Base-by-base conservation (phyloP, 2,329 filamentous ascomycete species). In the Colletotrichum simmondsii region DNA sequence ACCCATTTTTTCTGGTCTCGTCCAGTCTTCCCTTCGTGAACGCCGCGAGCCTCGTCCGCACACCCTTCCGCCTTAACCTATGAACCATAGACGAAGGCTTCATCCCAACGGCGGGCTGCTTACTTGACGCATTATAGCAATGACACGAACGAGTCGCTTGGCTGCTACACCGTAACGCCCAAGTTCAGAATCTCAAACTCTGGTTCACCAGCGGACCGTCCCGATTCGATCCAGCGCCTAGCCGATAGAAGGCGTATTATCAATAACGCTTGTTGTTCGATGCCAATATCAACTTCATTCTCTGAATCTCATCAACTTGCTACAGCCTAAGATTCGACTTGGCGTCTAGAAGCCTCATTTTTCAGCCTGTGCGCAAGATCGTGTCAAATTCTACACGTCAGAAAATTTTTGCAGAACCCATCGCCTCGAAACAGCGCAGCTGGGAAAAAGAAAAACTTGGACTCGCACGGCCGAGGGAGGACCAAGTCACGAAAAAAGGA, bases 361-460 rank as follows among this genome's bases (percentile, higher is more conserved):
- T 35, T n/a, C 24, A 49, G 35, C 22, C 28, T 28, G 22, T 56
- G 66, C 49, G 35, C 22, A 52, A 28, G 5, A 28, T 16, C 46
- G n/a, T 37, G 46, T 22, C 42, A 64, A 60, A 0, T 59, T 56
- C 54, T 61, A n/a, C 24, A 24, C 58, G 66, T 56, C 28, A 65
- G 60, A 42, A 52, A 32, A 35, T 11, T 64, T 60, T 58, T 28
- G 56, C 59, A 42, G 14, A 54, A 58, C 30, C 67, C 28, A 35
- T 61, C 14, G 46, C 26, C 66, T 46, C 60, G 35, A 70, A 70
- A 70, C 61, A 32, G 49, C 52, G 14, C 16, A 61, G 66, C 32
- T 24, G 70, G n/a, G 54, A 62, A 70, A 70, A 72, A 72, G 68
- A 46, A 54, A 53, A 53, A 22, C 10, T 60, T 35, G 42, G 16